phyloP scores from a whole-genome alignment of 1,139 yeast species.

The Nakaseomyces glabratus region DNA sequence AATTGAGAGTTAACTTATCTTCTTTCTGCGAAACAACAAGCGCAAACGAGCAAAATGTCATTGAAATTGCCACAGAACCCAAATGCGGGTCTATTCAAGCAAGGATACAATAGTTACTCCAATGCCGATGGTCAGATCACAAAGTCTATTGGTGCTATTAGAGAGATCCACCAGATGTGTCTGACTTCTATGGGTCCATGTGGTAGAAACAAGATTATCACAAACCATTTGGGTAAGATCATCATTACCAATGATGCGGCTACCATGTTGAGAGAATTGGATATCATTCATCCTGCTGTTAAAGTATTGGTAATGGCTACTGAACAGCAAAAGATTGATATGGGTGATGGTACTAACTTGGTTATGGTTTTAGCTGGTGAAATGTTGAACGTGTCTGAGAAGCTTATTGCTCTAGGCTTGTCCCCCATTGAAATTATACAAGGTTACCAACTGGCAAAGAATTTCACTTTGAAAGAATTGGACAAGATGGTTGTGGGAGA shows the following conservation, averaged over 20 bases:
- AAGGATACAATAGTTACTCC: constrained; percentile 84
- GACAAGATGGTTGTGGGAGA: constrained; percentile 57
- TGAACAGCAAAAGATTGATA: constrained; percentile 89
- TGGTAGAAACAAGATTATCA: constrained; percentile 93
- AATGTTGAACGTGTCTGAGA: constrained; percentile 73
- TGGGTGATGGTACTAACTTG: constrained; percentile 70
- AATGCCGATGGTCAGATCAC: constrained; percentile 92
- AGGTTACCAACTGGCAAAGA: constrained; percentile 79
- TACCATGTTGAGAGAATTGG: constrained; percentile 86
- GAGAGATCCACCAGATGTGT: constrained; percentile 86
- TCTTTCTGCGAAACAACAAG: no score
- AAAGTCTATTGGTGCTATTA: constrained; percentile 86
- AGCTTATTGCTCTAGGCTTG: constrained; percentile 72
- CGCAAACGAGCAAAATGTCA: constrained; percentile 74
- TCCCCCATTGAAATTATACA: constrained; percentile 84
- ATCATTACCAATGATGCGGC: constrained; percentile 96
- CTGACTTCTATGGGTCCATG: constrained; percentile 95
- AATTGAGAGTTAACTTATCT: no score
- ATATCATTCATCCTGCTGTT: constrained; percentile 95
- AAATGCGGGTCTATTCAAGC: constrained; percentile 86
- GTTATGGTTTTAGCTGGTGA: constrained; percentile 86
- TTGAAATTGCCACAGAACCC: constrained; percentile 90
- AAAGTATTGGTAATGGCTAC: constrained; percentile 93
- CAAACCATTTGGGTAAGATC: constrained; percentile 71
- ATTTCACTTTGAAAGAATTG: constrained; percentile 59